Percentiles rank a stretch among this genome's conserved stretches.
These are phyloP conservation scores for Pugionium cornutum DNA, from an alignment of 345 rosid species.

Conservation along the genomic window DNA sequence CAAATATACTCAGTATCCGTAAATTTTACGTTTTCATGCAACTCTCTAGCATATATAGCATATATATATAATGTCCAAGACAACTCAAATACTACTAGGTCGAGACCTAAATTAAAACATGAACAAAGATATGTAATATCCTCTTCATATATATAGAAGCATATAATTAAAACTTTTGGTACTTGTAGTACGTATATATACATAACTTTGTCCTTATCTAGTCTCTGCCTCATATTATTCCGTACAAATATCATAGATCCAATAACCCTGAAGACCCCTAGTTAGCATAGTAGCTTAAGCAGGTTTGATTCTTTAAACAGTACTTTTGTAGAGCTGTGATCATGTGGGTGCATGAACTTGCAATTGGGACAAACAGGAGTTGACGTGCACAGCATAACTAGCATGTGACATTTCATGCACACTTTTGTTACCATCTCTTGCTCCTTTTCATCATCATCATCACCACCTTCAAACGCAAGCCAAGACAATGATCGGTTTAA, in stretches of 20 bases:
- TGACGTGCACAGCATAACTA: conserved; percentile 78
- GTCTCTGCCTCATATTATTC: conserved; percentile 19
- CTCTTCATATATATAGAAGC: conserved; percentile 13
- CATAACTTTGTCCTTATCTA: conserved; percentile 32
- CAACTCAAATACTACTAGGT: conserved; percentile 1
- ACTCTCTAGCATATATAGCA: conserved; percentile 12
- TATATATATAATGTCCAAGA: conserved; percentile 28
- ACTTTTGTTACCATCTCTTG: conserved; percentile 79
- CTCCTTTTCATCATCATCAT: conserved; percentile 40
- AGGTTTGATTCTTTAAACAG: conserved; percentile 49
- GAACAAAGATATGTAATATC: conserved; percentile 8
- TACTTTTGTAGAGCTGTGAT: conserved; percentile 46
- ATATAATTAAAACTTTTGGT: conserved; percentile 6
- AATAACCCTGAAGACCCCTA: conserved; percentile 6
- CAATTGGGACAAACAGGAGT: conserved; percentile 87
- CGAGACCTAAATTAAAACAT: conserved; percentile 11
- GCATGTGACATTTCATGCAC: conserved; percentile 76
- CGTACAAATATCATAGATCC: conserved; percentile 13
- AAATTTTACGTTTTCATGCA: neutral
- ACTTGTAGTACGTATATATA: conserved; percentile 28
- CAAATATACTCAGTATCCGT: conserved; percentile 9
- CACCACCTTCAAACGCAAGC: conserved; percentile 46
- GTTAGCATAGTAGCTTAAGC: conserved; percentile 60
- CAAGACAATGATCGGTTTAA: conserved; percentile 48
- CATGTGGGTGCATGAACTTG: conserved; percentile 81